phyloP scores from a whole-genome alignment of 768 basidiomycete genomes.

The Panellus pusillus region DNA sequence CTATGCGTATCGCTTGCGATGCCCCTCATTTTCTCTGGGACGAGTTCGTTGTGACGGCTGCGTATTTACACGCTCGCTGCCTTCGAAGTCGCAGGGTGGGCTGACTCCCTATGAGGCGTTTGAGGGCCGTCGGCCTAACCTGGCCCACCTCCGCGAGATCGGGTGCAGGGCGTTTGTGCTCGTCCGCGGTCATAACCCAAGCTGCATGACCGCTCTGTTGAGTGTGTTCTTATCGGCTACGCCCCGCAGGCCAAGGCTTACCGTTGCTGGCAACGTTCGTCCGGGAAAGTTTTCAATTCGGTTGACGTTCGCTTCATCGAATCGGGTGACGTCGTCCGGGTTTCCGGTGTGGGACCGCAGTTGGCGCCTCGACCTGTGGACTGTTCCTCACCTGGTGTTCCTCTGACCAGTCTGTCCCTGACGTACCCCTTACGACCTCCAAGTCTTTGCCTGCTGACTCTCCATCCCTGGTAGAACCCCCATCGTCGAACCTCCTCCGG shows the following conservation, averaged over 20 bases:
- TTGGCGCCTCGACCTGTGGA: no score
- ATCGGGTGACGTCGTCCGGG: not conserved
- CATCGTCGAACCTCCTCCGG: no score
- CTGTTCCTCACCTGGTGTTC: no score
- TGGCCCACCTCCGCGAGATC: slow-evolving; percentile 30
- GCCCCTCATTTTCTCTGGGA: slow-evolving; percentile 33
- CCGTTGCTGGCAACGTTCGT: not conserved
- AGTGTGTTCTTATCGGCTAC: slow-evolving; percentile 42
- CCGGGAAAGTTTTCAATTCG: not conserved
- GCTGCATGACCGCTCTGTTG: slow-evolving; percentile 22
- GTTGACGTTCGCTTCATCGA: slow-evolving; percentile 25
- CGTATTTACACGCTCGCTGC: slow-evolving; percentile 28
- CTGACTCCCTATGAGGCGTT: slow-evolving; percentile 18
- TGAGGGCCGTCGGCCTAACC: slow-evolving; percentile 21
- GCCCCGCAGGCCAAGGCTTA: slow-evolving; percentile 21
- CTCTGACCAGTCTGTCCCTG: no score
- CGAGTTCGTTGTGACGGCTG: slow-evolving; percentile 32
- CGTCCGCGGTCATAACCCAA: slow-evolving; percentile 34
- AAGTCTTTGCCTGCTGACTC: no score
- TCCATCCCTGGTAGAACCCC: no score
- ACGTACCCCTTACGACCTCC: no score
- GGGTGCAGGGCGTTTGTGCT: slow-evolving; percentile 26
- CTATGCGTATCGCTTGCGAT: slow-evolving; percentile 29
- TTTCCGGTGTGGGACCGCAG: no score
- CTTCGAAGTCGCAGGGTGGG: slow-evolving; percentile 16